phyloP scores from a whole-genome alignment of 108 stramenopile genomes.

The Stephanodiscus triporus region DNA sequence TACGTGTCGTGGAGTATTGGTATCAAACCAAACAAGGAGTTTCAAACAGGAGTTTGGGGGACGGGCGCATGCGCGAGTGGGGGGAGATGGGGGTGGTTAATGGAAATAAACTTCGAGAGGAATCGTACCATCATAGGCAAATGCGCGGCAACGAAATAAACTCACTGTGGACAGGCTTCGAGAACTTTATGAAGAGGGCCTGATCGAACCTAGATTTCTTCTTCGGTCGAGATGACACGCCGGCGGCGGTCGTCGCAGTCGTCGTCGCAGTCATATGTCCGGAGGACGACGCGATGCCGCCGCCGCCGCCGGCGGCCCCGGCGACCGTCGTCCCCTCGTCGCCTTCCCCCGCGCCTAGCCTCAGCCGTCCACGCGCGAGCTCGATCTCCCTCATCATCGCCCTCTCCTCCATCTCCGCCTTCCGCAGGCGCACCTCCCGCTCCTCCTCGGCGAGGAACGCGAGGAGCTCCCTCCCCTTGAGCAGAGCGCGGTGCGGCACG shows the following conservation, averaged over 20 bases:
- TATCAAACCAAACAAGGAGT: neutral
- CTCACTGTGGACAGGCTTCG: slow-evolving; percentile 88
- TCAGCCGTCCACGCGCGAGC: slow-evolving; percentile 74
- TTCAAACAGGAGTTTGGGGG: no score
- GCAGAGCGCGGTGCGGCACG: slow-evolving; percentile 67
- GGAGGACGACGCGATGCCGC: slow-evolving; percentile 6
- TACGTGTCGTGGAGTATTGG: slow-evolving; percentile 8
- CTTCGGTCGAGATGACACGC: slow-evolving; percentile 45
- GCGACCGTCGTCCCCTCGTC: neutral
- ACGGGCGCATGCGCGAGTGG: neutral
- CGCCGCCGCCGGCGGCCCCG: slow-evolving; percentile 12
- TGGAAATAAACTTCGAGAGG: neutral
- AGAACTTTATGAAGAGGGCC: slow-evolving; percentile 86
- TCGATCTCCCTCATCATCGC: slow-evolving; percentile 89
- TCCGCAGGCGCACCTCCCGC: slow-evolving; percentile 43
- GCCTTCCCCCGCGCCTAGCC: slow-evolving; percentile 70
- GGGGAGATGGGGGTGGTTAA: neutral
- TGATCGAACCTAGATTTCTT: slow-evolving; percentile 90
- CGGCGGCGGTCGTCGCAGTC: neutral
- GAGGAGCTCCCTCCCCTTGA: slow-evolving; percentile 70
- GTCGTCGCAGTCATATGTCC: slow-evolving; percentile 1
- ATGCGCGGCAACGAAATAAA: neutral
- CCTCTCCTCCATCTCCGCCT: slow-evolving; percentile 65
- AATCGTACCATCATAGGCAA: neutral
- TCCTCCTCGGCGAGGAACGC: slow-evolving; percentile 80